Percentiles rank a stretch among this genome's conserved stretches.
Conservation (phyloP, 2,329 filamentous ascomycete genomes). For the Bretziella fagacearum region DNA sequence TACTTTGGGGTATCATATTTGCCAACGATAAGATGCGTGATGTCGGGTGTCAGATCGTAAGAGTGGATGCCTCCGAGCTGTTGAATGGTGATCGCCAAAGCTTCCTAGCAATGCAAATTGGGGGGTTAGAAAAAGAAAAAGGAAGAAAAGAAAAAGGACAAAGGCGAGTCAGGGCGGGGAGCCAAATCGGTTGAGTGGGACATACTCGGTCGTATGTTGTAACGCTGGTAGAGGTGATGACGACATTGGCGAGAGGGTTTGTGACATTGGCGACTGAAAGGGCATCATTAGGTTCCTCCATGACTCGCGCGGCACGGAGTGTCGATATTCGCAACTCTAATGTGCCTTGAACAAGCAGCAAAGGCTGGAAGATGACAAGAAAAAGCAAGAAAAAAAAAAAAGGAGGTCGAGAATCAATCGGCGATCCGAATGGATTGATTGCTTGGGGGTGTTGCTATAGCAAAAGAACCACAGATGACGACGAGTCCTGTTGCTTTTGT, state of each 20-base stretch:
- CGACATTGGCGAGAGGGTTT: slow-evolving; percentile 49
- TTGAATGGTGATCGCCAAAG: slow-evolving; percentile 45
- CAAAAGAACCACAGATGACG: too few relatives aligned
- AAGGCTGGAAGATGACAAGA: too few relatives aligned
- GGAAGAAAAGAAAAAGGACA: slow-evolving; percentile 11
- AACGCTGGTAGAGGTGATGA: slow-evolving; percentile 80
- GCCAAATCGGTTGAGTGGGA: slow-evolving; percentile 17
- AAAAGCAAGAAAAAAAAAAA: too few relatives aligned
- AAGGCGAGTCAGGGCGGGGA: too few relatives aligned
- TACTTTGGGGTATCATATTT: slow-evolving; percentile 86
- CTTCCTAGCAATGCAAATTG: slow-evolving; percentile 22
- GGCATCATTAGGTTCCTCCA: slow-evolving; percentile 5
- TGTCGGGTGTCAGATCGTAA: slow-evolving; percentile 85
- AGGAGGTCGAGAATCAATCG: too few relatives aligned
- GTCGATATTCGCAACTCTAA: not conserved
- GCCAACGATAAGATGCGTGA: slow-evolving; percentile 86
- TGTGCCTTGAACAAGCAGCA: not conserved
- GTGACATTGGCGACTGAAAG: slow-evolving; percentile 19
- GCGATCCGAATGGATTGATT: too few relatives aligned
- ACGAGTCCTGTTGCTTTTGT: too few relatives aligned
- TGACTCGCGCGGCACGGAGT: too few relatives aligned
- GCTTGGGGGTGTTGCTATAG: too few relatives aligned
- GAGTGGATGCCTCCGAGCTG: slow-evolving; percentile 80
- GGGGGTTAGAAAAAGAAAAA: slow-evolving; percentile 11
- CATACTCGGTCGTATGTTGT: slow-evolving; percentile 60